Conservation (phyloP, 1,284 basidiomycete genomes). For the Ceratobasidium sp. region DNA sequence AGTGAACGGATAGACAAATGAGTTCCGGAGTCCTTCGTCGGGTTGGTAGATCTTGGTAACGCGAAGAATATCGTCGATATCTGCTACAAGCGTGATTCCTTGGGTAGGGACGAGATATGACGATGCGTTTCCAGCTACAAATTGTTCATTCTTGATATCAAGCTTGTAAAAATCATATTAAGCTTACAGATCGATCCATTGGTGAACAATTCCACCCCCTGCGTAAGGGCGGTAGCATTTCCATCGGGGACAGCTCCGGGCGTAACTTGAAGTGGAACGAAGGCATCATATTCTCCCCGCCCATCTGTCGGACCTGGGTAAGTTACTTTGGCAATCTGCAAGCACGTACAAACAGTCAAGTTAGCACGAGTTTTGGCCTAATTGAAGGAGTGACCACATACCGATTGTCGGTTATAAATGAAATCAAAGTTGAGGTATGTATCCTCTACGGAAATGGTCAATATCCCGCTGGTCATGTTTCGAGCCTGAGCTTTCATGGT, state of each 20-base stretch:
- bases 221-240: slow-evolving; percentile 21
- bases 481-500: slow-evolving; percentile 38
- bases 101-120: slow-evolving; percentile 46
- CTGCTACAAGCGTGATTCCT: slow-evolving; percentile 46
- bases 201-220: slow-evolving; percentile 40
- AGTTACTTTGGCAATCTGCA: slow-evolving; percentile 25
- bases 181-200: slow-evolving; percentile 35
- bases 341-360: neutral
- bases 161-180: neutral
- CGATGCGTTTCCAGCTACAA: slow-evolving; percentile 46
- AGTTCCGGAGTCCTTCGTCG: slow-evolving; percentile 44
- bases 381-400: neutral
- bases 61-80: slow-evolving; percentile 47
- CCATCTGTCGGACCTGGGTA: slow-evolving; percentile 39
- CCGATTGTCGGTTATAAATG: slow-evolving; percentile 29
- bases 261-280: slow-evolving; percentile 39
- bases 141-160: neutral
- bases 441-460: slow-evolving; percentile 37
- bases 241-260: slow-evolving; percentile 17
- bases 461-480: slow-evolving; percentile 44
- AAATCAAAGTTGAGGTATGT: slow-evolving; percentile 42
- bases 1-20: slow-evolving; percentile 43
- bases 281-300: slow-evolving; percentile 46
- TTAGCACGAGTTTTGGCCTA: neutral
- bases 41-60: slow-evolving; percentile 46